Evolutionary conservation across 257 asterid species (phyloP), one percentile per base, ranked within the genome.

Genomic region (Scutellaria baicalensis): DNA sequence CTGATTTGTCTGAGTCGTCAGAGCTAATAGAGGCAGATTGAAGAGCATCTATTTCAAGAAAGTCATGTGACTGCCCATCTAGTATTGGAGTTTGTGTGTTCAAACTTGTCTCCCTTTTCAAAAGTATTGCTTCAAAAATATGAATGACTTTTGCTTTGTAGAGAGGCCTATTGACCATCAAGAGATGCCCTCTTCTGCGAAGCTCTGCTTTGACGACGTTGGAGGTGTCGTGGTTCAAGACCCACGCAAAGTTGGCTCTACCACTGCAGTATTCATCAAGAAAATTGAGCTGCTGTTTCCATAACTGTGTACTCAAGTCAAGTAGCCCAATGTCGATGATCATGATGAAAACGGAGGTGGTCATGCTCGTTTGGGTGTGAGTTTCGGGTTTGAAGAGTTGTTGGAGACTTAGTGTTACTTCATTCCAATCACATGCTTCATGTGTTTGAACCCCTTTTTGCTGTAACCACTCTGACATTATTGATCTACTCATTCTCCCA

Each of bases 381-480:
- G 17, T 66, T 71, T 70, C 58, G 58, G 78, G 9, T n/a, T n/a
- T n/a, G n/a, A n/a, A n/a, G n/a, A n/a, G n/a, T 31, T 81, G 81
- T 44, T 82, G 84, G 80, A 92, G 93, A 74, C 65, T 79, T 52
- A 82, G 85, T 11, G 94, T 88, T 36, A 92, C 80, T 62, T 82
- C 94, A 62, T 86, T 88, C 98, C 98, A 92, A 5, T 88, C 93
- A 36, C 94, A 84, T 21, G 95, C 93, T 79, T 83, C 94, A 10
- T 61, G 72, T 27, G 95, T 80, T 59, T 49, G 49, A 7, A 83
- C 84, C 62, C 89, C 89, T 9, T 85, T 90, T 71, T 85, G 85
- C 35, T 71, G 77, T 66, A 92, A 65, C 98, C 97, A 92, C 27
- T 79, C 80, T n/a, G 83, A 74, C 83, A 85, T 78, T 11, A 80